Percentiles rank a stretch among this genome's conserved stretches.
Evolutionary conservation across 352 stramenopile genomes (phyloP).

Genomic region (Lagenidium sp.): DNA sequence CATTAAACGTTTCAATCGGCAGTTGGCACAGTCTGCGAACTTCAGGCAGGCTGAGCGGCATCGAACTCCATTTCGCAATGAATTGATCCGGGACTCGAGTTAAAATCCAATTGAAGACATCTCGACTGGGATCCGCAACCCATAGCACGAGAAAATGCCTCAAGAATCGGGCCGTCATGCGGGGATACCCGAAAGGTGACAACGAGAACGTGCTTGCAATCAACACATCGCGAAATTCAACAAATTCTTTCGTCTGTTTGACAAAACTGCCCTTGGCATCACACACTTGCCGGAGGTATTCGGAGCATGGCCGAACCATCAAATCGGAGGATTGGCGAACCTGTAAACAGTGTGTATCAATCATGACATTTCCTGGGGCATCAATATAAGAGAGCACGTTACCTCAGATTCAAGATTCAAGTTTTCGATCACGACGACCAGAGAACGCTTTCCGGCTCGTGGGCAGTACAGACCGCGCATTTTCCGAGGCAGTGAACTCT

Average conservation of each 20-base stretch:
- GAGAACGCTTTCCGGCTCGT: constrained; percentile 25
- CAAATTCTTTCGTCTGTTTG: constrained; percentile 39
- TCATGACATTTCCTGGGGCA: not conserved
- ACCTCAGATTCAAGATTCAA: constrained; percentile 48
- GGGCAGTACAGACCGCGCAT: constrained; percentile 51
- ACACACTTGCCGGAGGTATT: constrained; percentile 55
- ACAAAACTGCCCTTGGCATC: constrained; percentile 48
- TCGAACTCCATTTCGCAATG: too few species aligned
- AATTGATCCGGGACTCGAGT: too few species aligned
- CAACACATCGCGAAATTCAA: constrained; percentile 40
- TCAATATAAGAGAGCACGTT: not conserved
- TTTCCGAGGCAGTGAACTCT: constrained; percentile 32
- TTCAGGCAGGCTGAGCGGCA: too few species aligned
- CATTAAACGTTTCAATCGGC: constrained; percentile 31
- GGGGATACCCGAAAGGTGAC: constrained; percentile 27
- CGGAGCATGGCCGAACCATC: constrained; percentile 17
- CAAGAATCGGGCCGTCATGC: constrained; percentile 30
- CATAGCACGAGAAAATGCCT: constrained; percentile 60
- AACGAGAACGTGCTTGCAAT: constrained; percentile 42
- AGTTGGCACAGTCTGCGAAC: constrained; percentile 21
- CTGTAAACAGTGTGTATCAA: not conserved
- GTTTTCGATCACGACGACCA: constrained; percentile 47
- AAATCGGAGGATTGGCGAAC: constrained; percentile 6
- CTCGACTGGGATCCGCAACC: constrained; percentile 26
- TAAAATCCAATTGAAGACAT: too few species aligned